Evolutionary conservation across 148 eudicot species (phyloP), one percentile per base, ranked within the genome.

Genomic region (Selenicereus undatus): DNA sequence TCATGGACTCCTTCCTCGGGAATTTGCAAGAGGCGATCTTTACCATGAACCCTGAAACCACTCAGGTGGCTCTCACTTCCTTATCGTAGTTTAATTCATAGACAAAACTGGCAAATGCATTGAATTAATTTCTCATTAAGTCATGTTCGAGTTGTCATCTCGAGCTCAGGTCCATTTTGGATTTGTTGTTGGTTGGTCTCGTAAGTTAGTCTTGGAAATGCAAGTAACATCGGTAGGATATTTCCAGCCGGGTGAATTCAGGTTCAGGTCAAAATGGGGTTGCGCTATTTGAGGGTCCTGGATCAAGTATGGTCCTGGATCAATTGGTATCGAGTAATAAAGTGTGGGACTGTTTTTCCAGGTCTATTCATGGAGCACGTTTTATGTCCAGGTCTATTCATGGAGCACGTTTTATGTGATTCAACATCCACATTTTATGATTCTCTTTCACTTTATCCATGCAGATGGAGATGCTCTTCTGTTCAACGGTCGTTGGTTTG

Each of bases 1-100:
- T 95, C 62, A 93, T 93, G 99, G 99, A 93, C 60, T 84, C 99
- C 4, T 93, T 96, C 84, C 82, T 91, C 22, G 99, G 98, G 7
- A 93, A 96, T 82, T 78, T 93, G 74, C 98, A 93, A 88, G 99
- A 96, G 82, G 99, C 99, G 8, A 91, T 93, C 78, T 96, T 96
- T 54, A 92, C 95, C 86, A 83, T 90, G 89, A 96, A 91, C 79
- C 93, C 97, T 1, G 94, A 93, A 83, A 96, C 98, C n/a, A 91
- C 98, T 21, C 98, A 96, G 98, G 98, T 93, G 52, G 62, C 48
- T 54, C 21, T 39, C 79, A 5, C 72, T 36, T 18, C 75, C 48
- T 11, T 16, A 48, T 78, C 58, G 14, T 13, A 52, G 22, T 45
- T 77, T 24, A 22, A 22, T n/a, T 20, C 13, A n/a, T 64, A 64